Evolutionary conservation across 1,139 yeast species (phyloP).

Genomic region (Saccharomycopsis crataegensis): DNA sequence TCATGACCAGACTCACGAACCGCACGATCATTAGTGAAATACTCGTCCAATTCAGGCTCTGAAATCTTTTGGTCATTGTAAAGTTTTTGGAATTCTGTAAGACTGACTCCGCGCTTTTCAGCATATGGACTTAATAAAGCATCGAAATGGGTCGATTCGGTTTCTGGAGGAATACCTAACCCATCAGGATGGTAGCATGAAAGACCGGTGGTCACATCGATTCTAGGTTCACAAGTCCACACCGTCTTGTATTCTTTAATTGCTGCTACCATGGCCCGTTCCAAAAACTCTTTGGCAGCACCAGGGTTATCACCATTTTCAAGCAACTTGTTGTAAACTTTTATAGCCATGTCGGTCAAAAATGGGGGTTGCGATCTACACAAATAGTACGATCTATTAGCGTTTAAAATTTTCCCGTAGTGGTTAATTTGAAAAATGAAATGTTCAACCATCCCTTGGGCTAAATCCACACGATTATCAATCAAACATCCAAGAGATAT

Average conservation of each 20-base stretch:
- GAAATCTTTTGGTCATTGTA: slow-evolving; percentile 60
- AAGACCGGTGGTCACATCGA: slow-evolving; percentile 69
- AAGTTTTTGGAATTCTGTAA: slow-evolving; percentile 61
- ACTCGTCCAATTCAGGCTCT: slow-evolving; percentile 81
- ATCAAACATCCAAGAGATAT: slow-evolving; percentile 76
- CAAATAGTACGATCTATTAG: slow-evolving; percentile 85
- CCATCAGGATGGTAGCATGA: slow-evolving; percentile 93
- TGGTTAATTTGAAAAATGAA: slow-evolving; percentile 84
- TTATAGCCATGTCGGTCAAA: slow-evolving; percentile 82
- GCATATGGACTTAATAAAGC: slow-evolving; percentile 65
- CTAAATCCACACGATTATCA: slow-evolving; percentile 59
- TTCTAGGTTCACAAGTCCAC: slow-evolving; percentile 72
- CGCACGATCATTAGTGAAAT: slow-evolving; percentile 88
- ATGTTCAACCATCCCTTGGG: slow-evolving; percentile 89
- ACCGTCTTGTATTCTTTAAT: slow-evolving; percentile 78
- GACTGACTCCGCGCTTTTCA: slow-evolving; percentile 49
- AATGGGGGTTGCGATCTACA: slow-evolving; percentile 98
- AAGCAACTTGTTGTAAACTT: slow-evolving; percentile 54
- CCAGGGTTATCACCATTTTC: slow-evolving; percentile 31
- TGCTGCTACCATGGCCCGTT: slow-evolving; percentile 66
- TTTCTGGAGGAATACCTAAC: slow-evolving; percentile 90
- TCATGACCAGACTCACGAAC: slow-evolving; percentile 97
- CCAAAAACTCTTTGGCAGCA: slow-evolving; percentile 51
- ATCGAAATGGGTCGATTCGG: slow-evolving; percentile 84
- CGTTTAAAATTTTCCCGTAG: slow-evolving; percentile 90